Base-by-base conservation (phyloP, 1,284 basidiomycete genomes). In the Flammula alnicola region DNA sequence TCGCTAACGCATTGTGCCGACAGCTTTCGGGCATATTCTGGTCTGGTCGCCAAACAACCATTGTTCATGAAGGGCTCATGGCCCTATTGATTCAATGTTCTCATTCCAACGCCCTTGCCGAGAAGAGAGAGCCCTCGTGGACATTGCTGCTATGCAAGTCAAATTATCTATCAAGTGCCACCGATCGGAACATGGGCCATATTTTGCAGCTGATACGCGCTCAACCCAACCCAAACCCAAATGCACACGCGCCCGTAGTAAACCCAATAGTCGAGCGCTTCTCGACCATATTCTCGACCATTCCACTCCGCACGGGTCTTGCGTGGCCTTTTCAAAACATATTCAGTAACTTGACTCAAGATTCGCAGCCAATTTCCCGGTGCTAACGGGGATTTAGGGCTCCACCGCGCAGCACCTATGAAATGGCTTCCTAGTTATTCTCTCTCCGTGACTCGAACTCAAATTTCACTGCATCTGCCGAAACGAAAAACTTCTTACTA, bases 221-320 rank as follows among this genome's bases (percentile, higher is more conserved):
- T 36, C 25, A 38, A 19, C 35, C 14, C 52, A 44, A 44, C 17
- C 31, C 51, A 55, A 52, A 25, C 50, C 54, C 19, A 49, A 46
- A 32, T 31, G 17, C 17, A 19, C 12, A 30, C 32, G 10, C 10
- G 10, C 42, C 30, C 29, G 42, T 20, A 16, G 29, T 16, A 11
- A 32, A 9, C 30, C 4, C 4, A 5, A n/a, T n/a, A n/a, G n/a
- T n/a, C n/a, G n/a, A n/a, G n/a, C 16, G 30, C 30, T 32, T 11
- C n/a, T 44, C 41, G 27, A 12, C 19, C 26, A 12, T 35, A 33
- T 25, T 31, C 17, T 41, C 39, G 35, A 29, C 19, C 31, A 38
- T 50, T 49, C 39, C 26, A 44, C 19, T 30, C 41, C 19, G 25
- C 25, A 30, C 31, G 39, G 37, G 36, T 37, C 29, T 47, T 47